These are phyloP conservation scores for Colletotrichum graminicola DNA, from an alignment of 2,329 filamentous ascomycete genomes.

Conservation along the genomic window DNA sequence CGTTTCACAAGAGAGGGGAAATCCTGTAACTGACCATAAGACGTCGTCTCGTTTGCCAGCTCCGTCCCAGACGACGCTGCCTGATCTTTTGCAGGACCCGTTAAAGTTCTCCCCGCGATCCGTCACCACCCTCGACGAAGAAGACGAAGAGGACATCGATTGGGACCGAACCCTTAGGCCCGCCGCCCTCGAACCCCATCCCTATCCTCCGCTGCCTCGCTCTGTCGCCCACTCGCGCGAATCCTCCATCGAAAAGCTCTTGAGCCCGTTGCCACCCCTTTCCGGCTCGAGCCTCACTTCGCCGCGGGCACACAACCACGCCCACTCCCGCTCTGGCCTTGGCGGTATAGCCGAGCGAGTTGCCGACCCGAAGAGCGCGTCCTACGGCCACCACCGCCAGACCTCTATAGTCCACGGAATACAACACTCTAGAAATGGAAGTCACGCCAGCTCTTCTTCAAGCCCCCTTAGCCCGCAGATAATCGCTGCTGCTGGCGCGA, in stretches of 20 bases:
- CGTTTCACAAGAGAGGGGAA: conserved; percentile 51
- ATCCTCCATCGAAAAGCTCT: conserved; percentile 68
- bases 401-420: conserved; percentile 98
- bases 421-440: conserved; percentile 92
- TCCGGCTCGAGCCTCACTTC: conserved; percentile 49
- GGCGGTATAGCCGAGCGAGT: conserved; percentile 63
- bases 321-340: conserved; percentile 56
- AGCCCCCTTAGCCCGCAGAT: conserved; percentile 91
- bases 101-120: conserved; percentile 65
- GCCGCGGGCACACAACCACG: conserved; percentile 54
- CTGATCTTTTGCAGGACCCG: conserved; percentile 66
- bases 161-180: conserved; percentile 67
- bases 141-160: conserved; percentile 61
- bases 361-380: conserved; percentile 66
- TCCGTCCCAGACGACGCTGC: conserved; percentile 70
- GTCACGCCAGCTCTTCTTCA: conserved; percentile 81
- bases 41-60: conserved; percentile 54
- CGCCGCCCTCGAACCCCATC: conserved; percentile 54
- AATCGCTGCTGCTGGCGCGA: conserved; percentile 76
- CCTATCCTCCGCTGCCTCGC: conserved; percentile 50
- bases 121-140: conserved; percentile 65
- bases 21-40: conserved; percentile 41
- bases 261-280: conserved; percentile 43
- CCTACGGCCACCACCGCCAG: conserved; percentile 91
- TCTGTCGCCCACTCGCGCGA: conserved; percentile 67